Evolutionary conservation across 495 filamentous ascomycete genomes (phyloP), one percentile per base, ranked within the genome.

Genomic region (Trichoderma erinaceum): DNA sequence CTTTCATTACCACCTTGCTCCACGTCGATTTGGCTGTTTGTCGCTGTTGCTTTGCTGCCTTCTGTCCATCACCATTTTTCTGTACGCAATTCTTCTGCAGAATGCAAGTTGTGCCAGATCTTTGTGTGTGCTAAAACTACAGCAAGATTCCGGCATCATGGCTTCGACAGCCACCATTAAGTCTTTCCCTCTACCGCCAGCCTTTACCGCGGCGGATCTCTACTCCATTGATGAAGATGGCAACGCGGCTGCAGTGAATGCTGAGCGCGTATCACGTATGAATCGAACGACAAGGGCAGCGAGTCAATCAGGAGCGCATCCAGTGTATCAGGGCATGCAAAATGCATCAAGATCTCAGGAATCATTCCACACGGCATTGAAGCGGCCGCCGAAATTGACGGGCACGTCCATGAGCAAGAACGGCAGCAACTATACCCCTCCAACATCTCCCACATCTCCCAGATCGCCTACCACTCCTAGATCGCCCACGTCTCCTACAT

Each of bases 131-230:
- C 25, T 61, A 61, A 61, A 61, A 29, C 56, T 18, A 32, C 52
- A 61, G 56, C 56, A 25, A 61, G 13, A 38, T 35, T 18, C 56
- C 56, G 56, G 13, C 56, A 61, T 61, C 56, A 61, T 61, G 56
- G 29, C 56, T 16, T 61, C 56, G 1, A 61, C 56, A 2, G 56
- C 56, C 27, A 61, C 56, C 56, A 61, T 61, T 18, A 61, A 61
- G 25, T 23, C 23, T 13, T 61, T 61, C 29, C 56, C 56, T 35
- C 56, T 61, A 4, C 56, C 56, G 4, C 56, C 56, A 7, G 56
- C 56, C 56, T 61, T 61, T 21, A 61, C 56, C 25, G 56, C 56
- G 27, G 56, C 56, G 27, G 56, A 61, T 32, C 27, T 61, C 11
- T 61, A 61, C n/a, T 32, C 25, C 11, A 61, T 61, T 6, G 56